phyloP scores from a whole-genome alignment of 176 grass and related monocot genomes.

The Poa pratensis region DNA sequence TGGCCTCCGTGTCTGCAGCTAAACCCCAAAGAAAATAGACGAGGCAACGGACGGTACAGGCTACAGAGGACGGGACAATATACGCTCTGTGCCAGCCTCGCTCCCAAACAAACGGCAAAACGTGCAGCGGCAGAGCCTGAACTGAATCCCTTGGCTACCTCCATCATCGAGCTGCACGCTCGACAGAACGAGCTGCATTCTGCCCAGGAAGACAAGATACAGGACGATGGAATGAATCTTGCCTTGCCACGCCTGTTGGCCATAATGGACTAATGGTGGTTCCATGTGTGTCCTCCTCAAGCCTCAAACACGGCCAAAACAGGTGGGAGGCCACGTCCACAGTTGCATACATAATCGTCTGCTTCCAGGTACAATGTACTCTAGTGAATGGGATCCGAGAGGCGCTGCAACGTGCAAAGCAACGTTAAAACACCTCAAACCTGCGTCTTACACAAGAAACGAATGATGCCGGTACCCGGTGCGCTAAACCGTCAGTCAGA shows the following conservation, averaged over 20 bases:
- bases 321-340: constrained; percentile 5
- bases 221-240: background rate
- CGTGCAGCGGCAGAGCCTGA: constrained; percentile 37
- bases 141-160: constrained; percentile 24
- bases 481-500: constrained; percentile 28
- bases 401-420: background rate
- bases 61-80: constrained; percentile 48
- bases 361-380: constrained; percentile 17
- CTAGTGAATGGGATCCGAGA: constrained; percentile 32
- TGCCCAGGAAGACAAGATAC: background rate
- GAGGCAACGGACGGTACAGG: constrained; percentile 28
- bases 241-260: background rate
- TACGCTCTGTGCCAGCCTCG: constrained; percentile 26
- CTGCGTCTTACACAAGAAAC: constrained; percentile 43
- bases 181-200: constrained; percentile 24
- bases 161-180: background rate
- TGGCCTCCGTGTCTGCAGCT: background rate
- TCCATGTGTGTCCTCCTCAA: background rate
- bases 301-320: background rate
- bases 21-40: constrained; percentile 25
- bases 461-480: constrained; percentile 28
- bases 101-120: constrained; percentile 43
- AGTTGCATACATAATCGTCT: constrained; percentile 32
- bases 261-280: background rate
- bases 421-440: constrained; percentile 15